Base-by-base conservation (phyloP, 1,284 basidiomycete species). In the Pascua guehoae region DNA sequence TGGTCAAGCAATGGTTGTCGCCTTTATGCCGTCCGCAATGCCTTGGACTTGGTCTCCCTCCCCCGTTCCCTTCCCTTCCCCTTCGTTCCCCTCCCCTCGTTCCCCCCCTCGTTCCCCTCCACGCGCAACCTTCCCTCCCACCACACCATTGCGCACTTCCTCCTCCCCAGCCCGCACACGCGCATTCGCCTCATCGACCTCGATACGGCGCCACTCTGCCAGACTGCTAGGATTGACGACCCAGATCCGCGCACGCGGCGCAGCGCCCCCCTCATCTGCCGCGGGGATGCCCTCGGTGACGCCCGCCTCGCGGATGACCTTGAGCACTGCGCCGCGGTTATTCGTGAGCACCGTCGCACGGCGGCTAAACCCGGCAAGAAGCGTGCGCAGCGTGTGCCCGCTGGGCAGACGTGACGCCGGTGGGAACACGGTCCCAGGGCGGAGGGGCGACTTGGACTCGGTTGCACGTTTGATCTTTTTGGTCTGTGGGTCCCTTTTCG, bases 291-390 rank as follows among this genome's bases (percentile, higher is more conserved):
- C 73, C 4, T 73, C 71, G 18, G 38, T 47, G 1, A 73, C 60
- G 4, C 71, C 66, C 59, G 72, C 68, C 58, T 74, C 71, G 44
- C 72, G 56, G 8, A 71, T 51, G 11, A 75, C 66, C 57, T 74
- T 73, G 14, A 68, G 65, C 16, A 75, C 68, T 4, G 72, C 67
- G 4, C 72, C 72, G 44, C 74, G 59, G 51, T 75, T 75, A 55
- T 75, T 75, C 16, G 72, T 75, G 43, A 75, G 54, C 5, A 74
- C 65, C 12, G 74, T 75, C 68, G 65, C 66, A 4, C 66, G 63
- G 2, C 57, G 49, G 39, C 51, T 18, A 8, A 68, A 47, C 2
- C 71, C 70, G 0, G 56, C 62, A 0, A 68, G 39, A 36, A 75
- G 49, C 2, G 71, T 73, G 4, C 68, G 65, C 18, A 75, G 51